phyloP scores from a whole-genome alignment of 2,329 filamentous ascomycete genomes.

The Orbilia oligospora region DNA sequence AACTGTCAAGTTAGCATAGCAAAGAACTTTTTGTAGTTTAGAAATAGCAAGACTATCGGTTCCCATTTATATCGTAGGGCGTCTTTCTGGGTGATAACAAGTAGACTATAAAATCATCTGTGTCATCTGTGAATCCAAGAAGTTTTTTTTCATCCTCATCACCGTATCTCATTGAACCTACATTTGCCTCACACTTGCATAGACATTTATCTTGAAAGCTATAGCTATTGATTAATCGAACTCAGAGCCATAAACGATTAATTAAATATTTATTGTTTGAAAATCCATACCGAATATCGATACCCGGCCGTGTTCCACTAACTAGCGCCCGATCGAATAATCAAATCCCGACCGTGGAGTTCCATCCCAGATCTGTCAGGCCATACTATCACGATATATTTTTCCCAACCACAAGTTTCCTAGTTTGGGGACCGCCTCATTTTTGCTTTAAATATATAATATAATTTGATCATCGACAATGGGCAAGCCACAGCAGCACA shows the following conservation, averaged over 20 bases:
- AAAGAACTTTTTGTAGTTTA: background rate
- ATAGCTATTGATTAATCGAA: background rate
- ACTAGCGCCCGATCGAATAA: too few relatives aligned
- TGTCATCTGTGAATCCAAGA: background rate
- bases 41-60: constrained; percentile 1
- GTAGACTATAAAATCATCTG: constrained; percentile 15
- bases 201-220: too few relatives aligned
- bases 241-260: background rate
- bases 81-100: background rate
- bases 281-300: background rate
- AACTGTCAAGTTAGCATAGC: background rate
- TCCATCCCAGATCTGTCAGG: background rate
- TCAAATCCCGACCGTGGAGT: background rate
- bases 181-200: constrained; percentile 41
- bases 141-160: background rate
- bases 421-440: too few relatives aligned
- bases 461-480: background rate
- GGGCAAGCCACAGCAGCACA: constrained; percentile 17
- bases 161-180: background rate
- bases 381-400: background rate
- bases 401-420: background rate
- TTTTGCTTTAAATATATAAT: background rate
- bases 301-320: background rate
- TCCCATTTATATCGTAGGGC: background rate
- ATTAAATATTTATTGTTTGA: background rate